Base-by-base conservation (phyloP, 2,329 filamentous ascomycete genomes). In the Fusarium pininemorale region DNA sequence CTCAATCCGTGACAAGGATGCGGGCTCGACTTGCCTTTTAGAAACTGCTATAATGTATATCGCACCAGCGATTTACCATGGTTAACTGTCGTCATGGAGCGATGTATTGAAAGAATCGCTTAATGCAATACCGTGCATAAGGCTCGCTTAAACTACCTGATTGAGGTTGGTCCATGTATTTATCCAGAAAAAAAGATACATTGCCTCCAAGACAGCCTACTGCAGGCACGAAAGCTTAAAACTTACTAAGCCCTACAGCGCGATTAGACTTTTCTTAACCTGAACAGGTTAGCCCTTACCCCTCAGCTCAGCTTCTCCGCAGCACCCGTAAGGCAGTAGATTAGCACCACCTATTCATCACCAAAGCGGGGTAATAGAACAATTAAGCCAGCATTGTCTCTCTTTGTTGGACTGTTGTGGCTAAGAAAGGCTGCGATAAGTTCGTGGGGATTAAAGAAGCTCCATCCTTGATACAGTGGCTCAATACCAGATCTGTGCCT, bases 331-430 rank as follows among this genome's bases (percentile, higher is more conserved):
- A 32, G 22, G 30, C 22, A 14, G 47, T 2, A 14, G 2, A 50
- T 12, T 16, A 13, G 4, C 22, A 13, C 26, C 0, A 9, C n/a
- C 15, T 0, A 24, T 6, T 5, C 18, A 4, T 4, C 5, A 9
- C 5, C 7, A 20, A 10, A 20, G 12, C n/a, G 16, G 30, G 15
- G 30, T 7, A 4, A n/a, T 13, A 11, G 0, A 32, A 3, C 22
- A 0, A 50, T 13, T 0, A n/a, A 18, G 22, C 22, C 15, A 1
- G 15, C 10, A 32, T 7, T 4, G 10, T 10, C 26, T 16, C 0
- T 10, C 26, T 16, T 0, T n/a, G 2, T 16, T 11, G 4, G 15
- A n/a, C 11, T n/a, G 4, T 7, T 47, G 11, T 0, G 0, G 24
- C 24, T 22, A 6, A 47, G 44, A 28, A 26, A 13, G 18, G 13